Evolutionary conservation across 768 basidiomycete genomes (phyloP).

Genomic region (Termitomyces eurrhizus): DNA sequence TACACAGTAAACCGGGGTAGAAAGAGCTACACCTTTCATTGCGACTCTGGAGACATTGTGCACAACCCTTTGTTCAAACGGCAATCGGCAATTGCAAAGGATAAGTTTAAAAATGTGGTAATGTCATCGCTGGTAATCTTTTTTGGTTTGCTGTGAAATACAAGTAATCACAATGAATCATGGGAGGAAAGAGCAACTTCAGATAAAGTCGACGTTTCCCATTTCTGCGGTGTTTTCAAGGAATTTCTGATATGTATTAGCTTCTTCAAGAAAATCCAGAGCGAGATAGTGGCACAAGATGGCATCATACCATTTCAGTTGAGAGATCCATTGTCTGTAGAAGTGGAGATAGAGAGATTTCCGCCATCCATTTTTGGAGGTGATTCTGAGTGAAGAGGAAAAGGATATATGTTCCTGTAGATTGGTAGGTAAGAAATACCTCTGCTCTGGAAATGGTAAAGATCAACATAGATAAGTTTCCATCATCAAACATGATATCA

Average conservation of each 20-base stretch:
- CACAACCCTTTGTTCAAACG: background rate
- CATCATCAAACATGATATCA: background rate
- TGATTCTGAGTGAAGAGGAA: background rate
- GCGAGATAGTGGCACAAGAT: background rate
- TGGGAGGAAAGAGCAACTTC: background rate
- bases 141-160: background rate
- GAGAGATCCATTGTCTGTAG: background rate
- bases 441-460: background rate
- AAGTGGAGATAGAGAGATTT: background rate
- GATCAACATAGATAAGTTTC: background rate
- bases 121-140: background rate
- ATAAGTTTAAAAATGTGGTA: background rate
- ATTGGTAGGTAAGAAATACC: background rate
- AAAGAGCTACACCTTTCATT: background rate
- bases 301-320: background rate
- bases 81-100: background rate
- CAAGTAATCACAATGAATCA: background rate
- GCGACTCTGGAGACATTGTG: background rate
- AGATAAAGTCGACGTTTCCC: background rate
- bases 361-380: background rate
- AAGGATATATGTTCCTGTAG: background rate
- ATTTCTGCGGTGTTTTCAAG: background rate
- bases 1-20: background rate
- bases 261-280: background rate
- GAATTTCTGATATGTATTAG: no score